Conservation (phyloP, 2,329 filamentous ascomycete species). For the Claviceps monticola region DNA sequence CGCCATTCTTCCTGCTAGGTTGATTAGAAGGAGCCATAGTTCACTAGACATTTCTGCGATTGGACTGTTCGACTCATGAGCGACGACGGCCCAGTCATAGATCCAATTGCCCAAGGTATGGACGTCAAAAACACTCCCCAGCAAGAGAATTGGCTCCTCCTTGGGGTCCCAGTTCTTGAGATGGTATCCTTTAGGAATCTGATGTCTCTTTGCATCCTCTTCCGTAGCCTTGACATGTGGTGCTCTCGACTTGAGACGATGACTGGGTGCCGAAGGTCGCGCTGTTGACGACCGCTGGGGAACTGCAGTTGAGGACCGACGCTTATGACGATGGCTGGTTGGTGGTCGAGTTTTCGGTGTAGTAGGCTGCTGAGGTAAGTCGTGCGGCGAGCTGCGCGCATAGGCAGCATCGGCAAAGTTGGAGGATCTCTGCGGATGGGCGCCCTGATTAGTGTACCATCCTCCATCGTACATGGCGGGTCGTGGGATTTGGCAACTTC, state of each 20-base stretch:
- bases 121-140: slow-evolving; percentile 92
- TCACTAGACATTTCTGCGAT: slow-evolving; percentile 88
- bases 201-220: slow-evolving; percentile 46
- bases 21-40: slow-evolving; percentile 87
- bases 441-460: slow-evolving; percentile 45
- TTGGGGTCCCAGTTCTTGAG: slow-evolving; percentile 97
- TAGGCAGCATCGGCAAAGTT: slow-evolving; percentile 24
- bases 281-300: slow-evolving; percentile 40
- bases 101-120: slow-evolving; percentile 99
- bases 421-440: slow-evolving; percentile 36
- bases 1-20: slow-evolving; percentile 88
- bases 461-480: slow-evolving; percentile 33
- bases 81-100: slow-evolving; percentile 97
- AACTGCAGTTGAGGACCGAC: slow-evolving; percentile 34
- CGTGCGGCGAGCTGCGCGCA: slow-evolving; percentile 23
- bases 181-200: slow-evolving; percentile 80
- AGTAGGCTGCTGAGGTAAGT: slow-evolving; percentile 27
- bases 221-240: slow-evolving; percentile 38
- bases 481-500: slow-evolving; percentile 17
- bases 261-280: slow-evolving; percentile 24
- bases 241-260: slow-evolving; percentile 18
- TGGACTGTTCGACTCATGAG: slow-evolving; percentile 66
- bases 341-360: slow-evolving; percentile 20
- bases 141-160: slow-evolving; percentile 83
- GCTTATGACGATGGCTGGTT: slow-evolving; percentile 28